Evolutionary conservation across 2,329 filamentous ascomycete genomes (phyloP), one percentile per base, ranked within the genome.

Genomic region (Pseudogymnoascus sp.): DNA sequence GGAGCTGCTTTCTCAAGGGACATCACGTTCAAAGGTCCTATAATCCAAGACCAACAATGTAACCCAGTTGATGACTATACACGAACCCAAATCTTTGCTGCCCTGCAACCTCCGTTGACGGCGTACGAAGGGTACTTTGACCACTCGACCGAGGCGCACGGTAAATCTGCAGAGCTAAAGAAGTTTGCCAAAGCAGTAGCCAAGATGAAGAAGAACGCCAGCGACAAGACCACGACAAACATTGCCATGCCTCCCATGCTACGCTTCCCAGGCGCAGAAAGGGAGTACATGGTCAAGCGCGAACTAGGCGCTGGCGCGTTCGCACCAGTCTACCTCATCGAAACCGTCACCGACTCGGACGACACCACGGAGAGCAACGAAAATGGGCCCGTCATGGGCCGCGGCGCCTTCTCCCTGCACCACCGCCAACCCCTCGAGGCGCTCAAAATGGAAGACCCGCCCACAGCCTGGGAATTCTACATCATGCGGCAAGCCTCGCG

Each of bases 221-320:
- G 62, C 28, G 73, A 86, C 43, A 89, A 91, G 68, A 89, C 84
- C 60, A 79, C 81, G 1, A 82, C 81, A 8, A 84, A 84, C 26
- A 75, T 86, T 2, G 76, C 82, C 0, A 78, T 84, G 46, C 82
- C 86, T 0, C 86, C 90, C 0, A 79, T 83, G 3, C 80, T 98
- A 22, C 79, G 84, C 43, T 90, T 97, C 65, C 81, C 84, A 0
- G 85, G 85, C 40, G 81, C 84, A 2, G 77, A 82, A 22, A 81
- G 86, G 40, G 83, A 82, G 43, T 99, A 97, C 75, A 88, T 85
- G 1, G 77, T 98, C 63, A 91, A 89, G 72, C 86, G 88, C 60
- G 92, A 98, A 73, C 85, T 99, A 11, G 95, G 95, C 1, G 90
- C 92, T 28, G 95, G 95, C 7, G 95, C 95, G 0, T 99, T 96